Conservation (phyloP, 441 rosid genomes). For the Adansonia rubrostipa region DNA sequence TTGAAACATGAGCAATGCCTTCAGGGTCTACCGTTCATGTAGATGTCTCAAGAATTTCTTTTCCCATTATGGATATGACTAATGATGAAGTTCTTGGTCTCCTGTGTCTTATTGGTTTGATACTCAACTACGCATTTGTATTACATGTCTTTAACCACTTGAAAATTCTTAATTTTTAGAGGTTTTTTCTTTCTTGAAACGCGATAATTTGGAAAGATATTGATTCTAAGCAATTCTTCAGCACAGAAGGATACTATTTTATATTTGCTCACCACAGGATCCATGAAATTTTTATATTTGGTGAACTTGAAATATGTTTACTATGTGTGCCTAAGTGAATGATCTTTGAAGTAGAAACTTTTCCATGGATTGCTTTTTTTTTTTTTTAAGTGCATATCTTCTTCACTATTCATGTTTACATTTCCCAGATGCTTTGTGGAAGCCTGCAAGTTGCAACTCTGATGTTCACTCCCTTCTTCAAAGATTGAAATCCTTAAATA, state of each 20-base stretch:
- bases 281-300: neutral
- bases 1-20: neutral
- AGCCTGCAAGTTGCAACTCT: neutral
- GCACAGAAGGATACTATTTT: neutral
- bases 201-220: neutral
- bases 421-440: neutral
- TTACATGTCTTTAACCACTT: constrained; percentile 7
- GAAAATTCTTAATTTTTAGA: neutral
- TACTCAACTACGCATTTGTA: constrained; percentile 7
- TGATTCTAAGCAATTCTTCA: neutral
- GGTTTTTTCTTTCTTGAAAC: neutral
- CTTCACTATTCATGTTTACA: neutral
- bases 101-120: neutral
- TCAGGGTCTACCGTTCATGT: neutral
- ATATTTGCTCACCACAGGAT: neutral
- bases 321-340: neutral
- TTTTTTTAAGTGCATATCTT: too few relatives aligned
- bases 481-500: too few relatives aligned
- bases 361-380: neutral
- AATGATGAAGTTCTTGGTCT: neutral
- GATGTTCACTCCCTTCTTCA: too few relatives aligned
- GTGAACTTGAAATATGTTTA: neutral
- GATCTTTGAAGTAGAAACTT: neutral
- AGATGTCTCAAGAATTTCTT: neutral
- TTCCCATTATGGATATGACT: neutral